Base-by-base conservation (phyloP, 345 rosid species). In the Arabis alpina region DNA sequence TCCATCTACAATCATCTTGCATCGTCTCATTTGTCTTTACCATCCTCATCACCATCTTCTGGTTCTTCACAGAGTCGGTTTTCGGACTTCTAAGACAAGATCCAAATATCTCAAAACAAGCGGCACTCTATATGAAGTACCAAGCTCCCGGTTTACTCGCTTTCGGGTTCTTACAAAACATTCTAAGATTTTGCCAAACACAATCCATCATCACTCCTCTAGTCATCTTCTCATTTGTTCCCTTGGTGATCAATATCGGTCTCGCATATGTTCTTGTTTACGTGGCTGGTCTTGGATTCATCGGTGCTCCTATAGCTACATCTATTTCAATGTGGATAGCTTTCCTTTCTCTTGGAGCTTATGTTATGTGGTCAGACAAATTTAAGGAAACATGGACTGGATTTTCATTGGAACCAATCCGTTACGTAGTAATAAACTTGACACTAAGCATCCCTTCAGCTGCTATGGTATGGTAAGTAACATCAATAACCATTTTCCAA, bases 1-100 rank as follows among this genome's bases (percentile, higher is more conserved):
- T 88, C 37, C 73, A 93, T 76, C 79, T 88, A 2, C 98, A 93
- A 77, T 81, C 93, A 43, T 83, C 98, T 10, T 86, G 87, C 80
- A 82, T 87, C 1, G 82, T 87, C 19, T 85, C 93, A 3, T 43
- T 83, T 9, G 25, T 76, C 50, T 87, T 79, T 73, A 80, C 84
- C 5, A 24, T 87, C 8, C 48, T 86, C 64, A 77, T 90, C 75
- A 79, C 90, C 63, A 27, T 88, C 52, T 32, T 84, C 36, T 93
- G 88, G 96, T 71, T 76, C 61, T 84, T 76, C 74, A 86, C 88
- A 4, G 81, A 87, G 53, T 79, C 84, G 0, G 61, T 88, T 6
- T 80, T 87, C 0, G 14, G 80, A 66, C 67, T 87, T 24, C 71
- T 90, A 8, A 75, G 80, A 4, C 97, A 93, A 81, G 90, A 90